Base-by-base conservation (phyloP, 2,329 filamentous ascomycete genomes). In the Aspergillus tamarii region DNA sequence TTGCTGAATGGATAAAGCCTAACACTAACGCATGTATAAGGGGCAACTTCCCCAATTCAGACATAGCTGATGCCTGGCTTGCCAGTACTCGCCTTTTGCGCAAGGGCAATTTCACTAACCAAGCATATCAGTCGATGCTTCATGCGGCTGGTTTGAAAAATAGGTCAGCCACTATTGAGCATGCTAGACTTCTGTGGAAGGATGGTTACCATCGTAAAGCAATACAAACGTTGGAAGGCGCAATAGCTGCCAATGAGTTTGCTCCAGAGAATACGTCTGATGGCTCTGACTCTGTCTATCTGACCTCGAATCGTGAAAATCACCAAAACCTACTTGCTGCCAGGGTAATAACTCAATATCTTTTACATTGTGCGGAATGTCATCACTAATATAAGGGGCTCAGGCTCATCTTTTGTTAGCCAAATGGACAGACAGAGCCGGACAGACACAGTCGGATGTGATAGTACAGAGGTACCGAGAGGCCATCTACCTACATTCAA, bases 341-440 rank as follows among this genome's bases (percentile, higher is more conserved):
- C n/a, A 79, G 76, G 63, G 81, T 80, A 75, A 46, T 70, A 64
- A 14, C 23, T 43, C 26, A 12, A 12, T 30, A 12, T 16, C 21
- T 16, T 39, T 46, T 48, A 19, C 7, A 41, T 16, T 32, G 30
- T 60, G 26, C 26, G 41, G 14, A 16, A 34, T 32, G 23, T 12
- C 36, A 55, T 60, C 34, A 48, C 68, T 70, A 59, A 63, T 59
- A 16, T 48, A 11, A 36, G 43, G 52, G 21, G 32, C 2, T 39
- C 54, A 93, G 76, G 94, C 95, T 28, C 89, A 96, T 73, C 84
- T 99, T 10, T 84, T 98, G 41, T 87, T 97, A 30, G 95, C 95
- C 14, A 98, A 97, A 76, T 99, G 96, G 96, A 89, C 97, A 32
- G 96, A 98, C 74, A 89, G 87, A 61, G 92, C 94, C n/a, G 95